Evolutionary conservation across 169 alveolate genomes (phyloP), one percentile per base, ranked within the genome.

Genomic region (Amoebophrya sp.): DNA sequence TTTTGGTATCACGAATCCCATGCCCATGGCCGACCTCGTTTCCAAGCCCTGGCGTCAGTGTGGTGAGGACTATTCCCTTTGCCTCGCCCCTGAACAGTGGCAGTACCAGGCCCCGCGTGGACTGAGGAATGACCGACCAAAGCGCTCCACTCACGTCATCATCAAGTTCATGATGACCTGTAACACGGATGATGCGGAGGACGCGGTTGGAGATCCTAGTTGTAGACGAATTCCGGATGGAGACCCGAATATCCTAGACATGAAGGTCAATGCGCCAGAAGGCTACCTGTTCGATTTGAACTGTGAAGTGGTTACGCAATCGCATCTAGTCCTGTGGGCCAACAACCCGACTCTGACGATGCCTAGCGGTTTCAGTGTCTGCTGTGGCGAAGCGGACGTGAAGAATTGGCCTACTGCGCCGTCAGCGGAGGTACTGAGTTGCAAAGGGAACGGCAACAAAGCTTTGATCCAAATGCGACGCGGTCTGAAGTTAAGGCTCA

Each of bases 81-180:
- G 65, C 18, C 6, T 47, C 18, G 6, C 6, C 18, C 65, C 65
- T 18, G 65, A 47, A 18, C 29, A 47, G 65, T 47, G 65, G 65
- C 65, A 47, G 65, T 47, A 47, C 65, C 65, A 47, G 65, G 65
- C 65, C 65, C 65, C 65, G 65, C 65, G 65, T 47, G 65, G 65
- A 18, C 65, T 47, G 29, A 47, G 65, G 65, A 47, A 47, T 47
- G 65, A 47, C 18, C 65, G 65, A 6, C 65, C 65, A 18, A 47
- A 47, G 65, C 18, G 29, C 65, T 6, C 65, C 29, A 47, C 65
- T 6, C 65, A 47, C 65, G 29, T 47, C 29, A 47, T 47, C 65
- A 47, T 47, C 65, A 47, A 47, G 18, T 47, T 47, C 65, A 47
- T 47, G 65, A 47, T 47, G 65, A 47, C 65, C 65, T 47, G 65